phyloP scores from a whole-genome alignment of 1,139 yeast genomes.

The Pichia sp. region DNA sequence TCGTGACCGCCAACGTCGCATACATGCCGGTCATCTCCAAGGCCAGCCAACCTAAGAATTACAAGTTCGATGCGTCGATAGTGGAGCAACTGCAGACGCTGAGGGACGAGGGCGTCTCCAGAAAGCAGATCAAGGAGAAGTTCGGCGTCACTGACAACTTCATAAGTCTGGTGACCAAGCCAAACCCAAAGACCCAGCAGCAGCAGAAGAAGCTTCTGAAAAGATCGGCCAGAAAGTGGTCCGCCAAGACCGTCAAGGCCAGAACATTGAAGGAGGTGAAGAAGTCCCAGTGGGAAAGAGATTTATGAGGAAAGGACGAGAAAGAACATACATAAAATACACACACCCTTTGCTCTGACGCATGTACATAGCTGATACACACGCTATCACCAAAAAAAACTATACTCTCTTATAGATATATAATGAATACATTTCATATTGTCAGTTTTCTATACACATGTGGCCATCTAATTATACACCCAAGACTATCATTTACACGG shows the following conservation, averaged over 20 bases:
- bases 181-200: slow-evolving; percentile 31
- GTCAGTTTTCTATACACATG: background rate
- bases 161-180: slow-evolving; percentile 45
- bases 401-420: background rate
- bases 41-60: slow-evolving; percentile 38
- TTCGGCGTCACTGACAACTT: slow-evolving; percentile 55
- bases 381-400: background rate
- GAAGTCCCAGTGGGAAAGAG: slow-evolving; percentile 27
- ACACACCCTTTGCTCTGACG: background rate
- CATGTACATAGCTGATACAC: background rate
- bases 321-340: background rate
- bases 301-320: slow-evolving; percentile 10
- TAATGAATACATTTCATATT: background rate
- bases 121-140: slow-evolving; percentile 61
- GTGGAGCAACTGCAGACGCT: slow-evolving; percentile 58
- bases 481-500: background rate
- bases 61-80: slow-evolving; percentile 57
- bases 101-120: slow-evolving; percentile 54
- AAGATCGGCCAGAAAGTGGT: slow-evolving; percentile 46
- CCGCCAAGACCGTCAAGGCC: slow-evolving; percentile 35
- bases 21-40: slow-evolving; percentile 48
- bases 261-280: slow-evolving; percentile 22
- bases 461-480: background rate
- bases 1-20: slow-evolving; percentile 37
- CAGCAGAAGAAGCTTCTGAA: slow-evolving; percentile 29